Conservation (phyloP, 805 yeast species). For the Yarrowia sp. region DNA sequence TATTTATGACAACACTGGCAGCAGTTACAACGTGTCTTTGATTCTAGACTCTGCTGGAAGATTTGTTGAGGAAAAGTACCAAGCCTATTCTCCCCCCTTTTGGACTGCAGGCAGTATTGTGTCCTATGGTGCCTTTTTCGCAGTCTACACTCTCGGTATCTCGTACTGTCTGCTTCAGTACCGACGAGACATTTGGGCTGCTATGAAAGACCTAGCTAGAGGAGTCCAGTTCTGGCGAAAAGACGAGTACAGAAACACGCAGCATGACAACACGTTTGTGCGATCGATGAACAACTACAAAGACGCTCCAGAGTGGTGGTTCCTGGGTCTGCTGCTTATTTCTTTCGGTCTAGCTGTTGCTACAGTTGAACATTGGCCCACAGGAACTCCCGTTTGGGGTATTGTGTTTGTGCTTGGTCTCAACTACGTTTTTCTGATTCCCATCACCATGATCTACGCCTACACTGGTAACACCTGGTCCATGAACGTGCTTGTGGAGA, state of each 20-base stretch:
- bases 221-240: not conserved
- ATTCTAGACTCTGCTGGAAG: slow-evolving; percentile 39
- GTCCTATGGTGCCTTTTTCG: not conserved
- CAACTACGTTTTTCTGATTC: slow-evolving; percentile 55
- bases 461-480: slow-evolving; percentile 57
- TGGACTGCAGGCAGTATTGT: not conserved
- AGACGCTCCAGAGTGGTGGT: slow-evolving; percentile 57
- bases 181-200: not conserved
- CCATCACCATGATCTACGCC: slow-evolving; percentile 58
- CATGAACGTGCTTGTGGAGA: slow-evolving; percentile 58
- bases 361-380: slow-evolving; percentile 42
- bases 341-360: slow-evolving; percentile 46
- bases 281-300: slow-evolving; percentile 47
- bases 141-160: not conserved
- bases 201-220: not conserved
- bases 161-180: slow-evolving; percentile 3
- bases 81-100: slow-evolving; percentile 61
- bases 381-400: slow-evolving; percentile 59
- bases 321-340: slow-evolving; percentile 45
- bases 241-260: not conserved
- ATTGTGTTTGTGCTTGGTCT: slow-evolving; percentile 55
- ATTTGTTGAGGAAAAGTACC: slow-evolving; percentile 47
- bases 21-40: slow-evolving; percentile 46
- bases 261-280: slow-evolving; percentile 37
- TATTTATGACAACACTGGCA: slow-evolving; percentile 53